Evolutionary conservation across 1,139 yeast genomes (phyloP), one percentile per base, ranked within the genome.

Genomic region (Hyphopichia fennica): DNA sequence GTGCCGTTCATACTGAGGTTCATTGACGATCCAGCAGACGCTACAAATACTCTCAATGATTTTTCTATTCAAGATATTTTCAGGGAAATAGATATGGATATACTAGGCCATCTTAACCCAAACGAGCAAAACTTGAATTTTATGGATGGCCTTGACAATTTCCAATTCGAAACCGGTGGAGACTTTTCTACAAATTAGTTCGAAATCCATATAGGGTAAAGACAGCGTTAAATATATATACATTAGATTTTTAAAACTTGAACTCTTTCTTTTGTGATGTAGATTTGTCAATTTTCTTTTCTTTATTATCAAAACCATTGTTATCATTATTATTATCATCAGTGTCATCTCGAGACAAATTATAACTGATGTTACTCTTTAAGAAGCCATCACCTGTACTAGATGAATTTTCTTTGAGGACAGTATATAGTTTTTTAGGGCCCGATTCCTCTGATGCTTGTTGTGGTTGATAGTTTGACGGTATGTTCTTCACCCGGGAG

Each of bases 61-160:
- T 39, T 44, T 31, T 52, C 65, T 4, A 48, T 63, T 27, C 66
- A 66, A 37, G 65, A 62, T 25, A 57, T 67, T 15, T 64, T 67
- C 47, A 63, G 62, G 44, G 67, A 57, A 31, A 62, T 67, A 15
- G 69, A 65, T 41, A 54, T 60, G 1, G 71, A 67, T 47, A 47
- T 65, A 13, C 41, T 60, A 39, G 52, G 54, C 20, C 61, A 53
- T 45, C 51, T 66, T 34, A 63, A 65, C 41, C 67, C 69, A 3
- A 47, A 58, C 22, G 67, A 63, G 30, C 49, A 58, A n/a, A 54
- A 50, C 32, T 51, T 56, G 7, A 54, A 52, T 39, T 50, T 52
- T 35, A 18, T 10, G 6, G 34, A 31, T 13, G 16, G 16, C 7
- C 3, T 28, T 22, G 25, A 10, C 10, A 28, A 25, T 10, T 25